A percentile compares a stretch with the other conserved stretches of the same genome.
Conservation (phyloP, 495 filamentous ascomycete species). For the Penicillium turbatum region DNA sequence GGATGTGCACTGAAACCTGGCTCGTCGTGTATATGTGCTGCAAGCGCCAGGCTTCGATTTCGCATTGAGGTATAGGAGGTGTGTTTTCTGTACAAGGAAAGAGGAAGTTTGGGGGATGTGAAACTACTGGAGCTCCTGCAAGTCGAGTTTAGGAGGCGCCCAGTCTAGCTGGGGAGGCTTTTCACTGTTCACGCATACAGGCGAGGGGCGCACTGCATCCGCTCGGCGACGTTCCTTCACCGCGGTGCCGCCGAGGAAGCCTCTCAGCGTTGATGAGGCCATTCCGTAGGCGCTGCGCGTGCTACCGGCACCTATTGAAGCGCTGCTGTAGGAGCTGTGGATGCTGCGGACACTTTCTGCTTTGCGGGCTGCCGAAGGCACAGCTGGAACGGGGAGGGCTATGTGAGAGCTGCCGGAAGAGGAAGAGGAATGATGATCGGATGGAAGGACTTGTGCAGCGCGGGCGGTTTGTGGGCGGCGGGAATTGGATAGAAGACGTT, state of each 20-base stretch:
- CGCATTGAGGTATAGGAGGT: neutral
- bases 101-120: neutral
- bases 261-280: conserved; percentile 40
- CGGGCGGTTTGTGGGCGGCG: conserved; percentile 28
- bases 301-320: conserved; percentile 40
- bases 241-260: conserved; percentile 32
- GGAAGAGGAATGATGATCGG: conserved; percentile 24
- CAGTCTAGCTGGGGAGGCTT: conserved; percentile 41
- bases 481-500: conserved; percentile 9
- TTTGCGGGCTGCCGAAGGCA: conserved; percentile 30
- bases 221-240: conserved; percentile 33
- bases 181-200: conserved; percentile 33
- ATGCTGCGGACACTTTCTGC: conserved; percentile 40
- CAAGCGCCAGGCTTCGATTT: neutral
- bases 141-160: conserved; percentile 40
- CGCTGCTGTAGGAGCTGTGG: conserved; percentile 37
- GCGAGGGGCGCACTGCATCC: conserved; percentile 28
- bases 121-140: conserved; percentile 32
- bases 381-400: conserved; percentile 36
- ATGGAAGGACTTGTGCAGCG: conserved; percentile 19
- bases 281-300: conserved; percentile 39
- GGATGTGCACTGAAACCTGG: neutral
- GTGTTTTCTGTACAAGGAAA: conserved; percentile 12
- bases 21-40: conserved; percentile 10
- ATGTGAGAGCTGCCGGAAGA: conserved; percentile 29